Evolutionary conservation across 805 yeast genomes (phyloP).

Genomic region (Maudiozyma saulgeensis): DNA sequence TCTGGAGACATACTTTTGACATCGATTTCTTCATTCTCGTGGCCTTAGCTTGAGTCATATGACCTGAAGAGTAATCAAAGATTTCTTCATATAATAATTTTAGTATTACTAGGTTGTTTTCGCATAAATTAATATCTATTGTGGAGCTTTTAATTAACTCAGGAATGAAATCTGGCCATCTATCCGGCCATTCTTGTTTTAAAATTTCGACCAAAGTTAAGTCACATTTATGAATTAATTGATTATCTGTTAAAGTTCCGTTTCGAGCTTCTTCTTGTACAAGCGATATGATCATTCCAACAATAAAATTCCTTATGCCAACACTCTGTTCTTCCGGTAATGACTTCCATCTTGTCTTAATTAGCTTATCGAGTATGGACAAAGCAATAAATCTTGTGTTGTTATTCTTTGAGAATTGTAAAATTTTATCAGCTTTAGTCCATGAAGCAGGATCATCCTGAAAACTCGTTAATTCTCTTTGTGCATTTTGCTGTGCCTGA

Average conservation of each 20-base stretch:
- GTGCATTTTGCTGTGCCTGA: constrained; percentile 53
- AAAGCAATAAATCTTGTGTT: constrained; percentile 88
- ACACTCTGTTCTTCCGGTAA: constrained; percentile 76
- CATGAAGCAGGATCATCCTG: constrained; percentile 90
- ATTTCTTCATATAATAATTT: constrained; percentile 85
- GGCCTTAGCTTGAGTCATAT: constrained; percentile 90
- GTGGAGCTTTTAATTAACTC: constrained; percentile 78
- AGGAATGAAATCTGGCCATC: constrained; percentile 93
- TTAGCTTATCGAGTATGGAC: constrained; percentile 77
- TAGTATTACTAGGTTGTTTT: constrained; percentile 87
- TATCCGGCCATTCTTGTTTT: constrained; percentile 96
- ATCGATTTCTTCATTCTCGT: constrained; percentile 67
- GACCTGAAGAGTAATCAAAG: constrained; percentile 83
- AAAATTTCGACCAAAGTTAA: constrained; percentile 83
- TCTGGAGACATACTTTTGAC: constrained; percentile 82
- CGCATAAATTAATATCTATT: constrained; percentile 83
- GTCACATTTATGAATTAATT: constrained; percentile 84
- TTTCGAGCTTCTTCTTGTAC: constrained; percentile 55
- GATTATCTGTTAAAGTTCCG: constrained; percentile 50
- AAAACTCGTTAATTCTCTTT: constrained; percentile 60
- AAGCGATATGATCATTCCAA: constrained; percentile 81
- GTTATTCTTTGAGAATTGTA: constrained; percentile 62
- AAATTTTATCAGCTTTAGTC: constrained; percentile 81
- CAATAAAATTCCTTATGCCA: constrained; percentile 87
- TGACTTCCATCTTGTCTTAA: constrained; percentile 84